phyloP scores from a whole-genome alignment of 164 flowering plant species.

The Kingdonia uniflora region DNA sequence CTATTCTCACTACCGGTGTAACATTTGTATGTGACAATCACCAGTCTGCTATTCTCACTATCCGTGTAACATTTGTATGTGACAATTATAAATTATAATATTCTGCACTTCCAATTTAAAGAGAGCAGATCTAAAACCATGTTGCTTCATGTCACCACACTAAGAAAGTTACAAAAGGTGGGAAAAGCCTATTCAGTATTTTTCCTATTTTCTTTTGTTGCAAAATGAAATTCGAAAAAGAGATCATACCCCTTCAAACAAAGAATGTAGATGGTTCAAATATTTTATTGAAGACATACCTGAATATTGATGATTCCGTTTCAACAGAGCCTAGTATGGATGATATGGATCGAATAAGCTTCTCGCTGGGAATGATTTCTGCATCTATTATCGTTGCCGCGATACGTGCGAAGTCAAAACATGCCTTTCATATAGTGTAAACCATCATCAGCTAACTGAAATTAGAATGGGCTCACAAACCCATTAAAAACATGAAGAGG shows the following conservation, averaged over 20 bases:
- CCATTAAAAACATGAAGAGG: slow-evolving; percentile 8
- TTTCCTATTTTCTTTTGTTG: too few relatives aligned
- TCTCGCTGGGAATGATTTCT: slow-evolving; percentile 63
- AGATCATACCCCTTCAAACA: background rate
- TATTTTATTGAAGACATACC: slow-evolving; percentile 37
- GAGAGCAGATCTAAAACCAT: too few relatives aligned
- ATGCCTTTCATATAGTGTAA: slow-evolving; percentile 54
- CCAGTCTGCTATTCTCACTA: too few relatives aligned
- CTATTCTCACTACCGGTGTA: too few relatives aligned
- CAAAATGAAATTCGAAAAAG: background rate
- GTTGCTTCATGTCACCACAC: too few relatives aligned
- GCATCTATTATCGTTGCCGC: slow-evolving; percentile 37
- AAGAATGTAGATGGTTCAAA: slow-evolving; percentile 8
- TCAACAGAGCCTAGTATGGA: slow-evolving; percentile 42
- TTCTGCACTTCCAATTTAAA: too few relatives aligned
- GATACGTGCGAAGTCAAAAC: slow-evolving; percentile 79
- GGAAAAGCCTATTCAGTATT: too few relatives aligned
- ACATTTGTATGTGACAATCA: too few relatives aligned
- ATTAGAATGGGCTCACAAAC: background rate
- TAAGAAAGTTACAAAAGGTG: too few relatives aligned
- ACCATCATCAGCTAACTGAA: slow-evolving; percentile 25
- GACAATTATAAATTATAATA: too few relatives aligned
- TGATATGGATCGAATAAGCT: slow-evolving; percentile 47
- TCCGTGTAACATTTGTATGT: too few relatives aligned
- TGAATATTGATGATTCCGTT: slow-evolving; percentile 43